Conservation (phyloP, 2,329 filamentous ascomycete species). For the Sclerotinia spermophila region DNA sequence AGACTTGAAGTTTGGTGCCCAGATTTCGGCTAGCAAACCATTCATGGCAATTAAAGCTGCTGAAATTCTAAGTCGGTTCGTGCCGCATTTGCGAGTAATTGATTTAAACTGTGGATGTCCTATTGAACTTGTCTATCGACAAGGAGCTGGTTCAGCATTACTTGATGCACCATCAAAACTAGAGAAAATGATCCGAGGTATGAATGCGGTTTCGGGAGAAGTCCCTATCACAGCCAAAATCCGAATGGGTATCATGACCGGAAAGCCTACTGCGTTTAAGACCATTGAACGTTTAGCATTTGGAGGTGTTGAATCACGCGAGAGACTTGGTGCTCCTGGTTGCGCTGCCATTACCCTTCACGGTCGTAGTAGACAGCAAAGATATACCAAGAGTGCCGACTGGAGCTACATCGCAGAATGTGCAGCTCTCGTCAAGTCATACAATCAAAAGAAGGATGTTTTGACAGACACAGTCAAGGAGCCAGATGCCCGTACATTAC, state of each 20-base stretch:
- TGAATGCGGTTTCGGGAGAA: slow-evolving; percentile 89
- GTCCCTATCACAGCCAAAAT: slow-evolving; percentile 95
- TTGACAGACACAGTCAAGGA: slow-evolving; percentile 74
- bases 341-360: slow-evolving; percentile 95
- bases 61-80: slow-evolving; percentile 70
- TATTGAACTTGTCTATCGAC: slow-evolving; percentile 87
- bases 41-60: slow-evolving; percentile 88
- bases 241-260: slow-evolving; percentile 81
- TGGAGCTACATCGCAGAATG: slow-evolving; percentile 94
- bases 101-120: slow-evolving; percentile 97
- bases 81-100: slow-evolving; percentile 82
- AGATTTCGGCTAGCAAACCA: slow-evolving; percentile 89
- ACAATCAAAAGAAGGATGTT: slow-evolving; percentile 65
- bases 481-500: slow-evolving; percentile 68
- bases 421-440: slow-evolving; percentile 74
- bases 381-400: slow-evolving; percentile 88
- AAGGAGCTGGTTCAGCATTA: slow-evolving; percentile 84
- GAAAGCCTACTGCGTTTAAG: slow-evolving; percentile 73
- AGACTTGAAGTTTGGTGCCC: slow-evolving; percentile 85
- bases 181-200: slow-evolving; percentile 91
- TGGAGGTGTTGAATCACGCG: slow-evolving; percentile 68
- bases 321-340: slow-evolving; percentile 70
- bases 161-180: slow-evolving; percentile 86
- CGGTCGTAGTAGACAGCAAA: slow-evolving; percentile 87
- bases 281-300: slow-evolving; percentile 80